Evolutionary conservation across 805 yeast genomes (phyloP), one percentile per base, ranked within the genome.

Genomic region (Kuraishia molischiana): DNA sequence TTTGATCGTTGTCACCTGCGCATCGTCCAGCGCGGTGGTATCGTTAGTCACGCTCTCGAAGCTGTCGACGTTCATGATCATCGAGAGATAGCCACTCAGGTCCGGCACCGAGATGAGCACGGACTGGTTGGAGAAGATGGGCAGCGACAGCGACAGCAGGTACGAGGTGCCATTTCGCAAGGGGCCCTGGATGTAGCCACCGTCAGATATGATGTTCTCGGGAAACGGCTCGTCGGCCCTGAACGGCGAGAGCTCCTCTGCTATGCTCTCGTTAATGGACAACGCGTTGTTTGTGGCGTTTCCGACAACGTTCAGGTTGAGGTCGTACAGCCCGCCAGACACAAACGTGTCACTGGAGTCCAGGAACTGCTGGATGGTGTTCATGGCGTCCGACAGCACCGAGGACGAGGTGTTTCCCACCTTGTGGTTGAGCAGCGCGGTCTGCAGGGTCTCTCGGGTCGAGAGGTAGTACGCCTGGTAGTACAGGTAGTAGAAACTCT

Each of bases 131-230:
- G 85, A 72, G 48, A 68, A 79, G 3, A 87, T 70, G 0, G 95
- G 92, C 4, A 85, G 47, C 0, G 95, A 82, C 58, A 87, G 61
- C 1, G 95, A 85, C 69, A 85, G 62, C 45, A 76, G 69, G 48
- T 70, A 79, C 2, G 65, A 41, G 1, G 63, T 46, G 29, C 53
- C 55, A 46, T 76, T 74, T 14, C 59, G 37, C 1, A 73, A 62
- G 0, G 96, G 95, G 3, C 94, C 95, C 1, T 78, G 61, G 13
- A 84, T 42, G 38, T 67, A 57, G n/a, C 81, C 82, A 0, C 56
- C 57, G 1, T 64, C 45, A 18, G 58, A 55, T 1, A 67, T 37
- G 8, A 74, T 52, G 2, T 67, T 51, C 13, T 66, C 58, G 8
- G 83, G 72, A 0, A 76, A 54, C 2, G 59, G 37, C 2, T 63